phyloP scores from a whole-genome alignment of 148 eudicot genomes.

The Amaranthus palmeri region DNA sequence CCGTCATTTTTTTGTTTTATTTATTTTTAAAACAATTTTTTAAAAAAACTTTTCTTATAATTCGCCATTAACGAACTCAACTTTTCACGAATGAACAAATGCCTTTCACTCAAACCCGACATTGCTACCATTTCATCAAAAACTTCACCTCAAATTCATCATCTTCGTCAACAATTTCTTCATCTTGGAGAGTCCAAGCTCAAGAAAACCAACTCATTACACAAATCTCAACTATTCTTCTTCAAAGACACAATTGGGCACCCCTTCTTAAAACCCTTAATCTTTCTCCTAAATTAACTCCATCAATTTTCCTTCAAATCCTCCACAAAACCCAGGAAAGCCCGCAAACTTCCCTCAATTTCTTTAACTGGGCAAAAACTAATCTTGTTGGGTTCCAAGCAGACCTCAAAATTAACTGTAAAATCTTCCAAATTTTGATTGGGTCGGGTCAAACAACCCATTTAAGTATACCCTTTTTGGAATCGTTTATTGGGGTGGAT shows the following conservation, averaged over 20 bases:
- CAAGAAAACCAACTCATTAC: constrained; percentile 45
- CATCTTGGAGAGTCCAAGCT: constrained; percentile 52
- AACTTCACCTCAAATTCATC: constrained; percentile 22
- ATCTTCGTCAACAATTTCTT: constrained; percentile 20
- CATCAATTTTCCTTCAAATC: constrained; percentile 50
- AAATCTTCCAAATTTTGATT: constrained; percentile 28
- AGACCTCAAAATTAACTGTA: constrained; percentile 43
- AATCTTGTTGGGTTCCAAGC: constrained; percentile 57
- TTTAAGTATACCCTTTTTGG: constrained; percentile 50
- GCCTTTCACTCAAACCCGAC: constrained; percentile 10
- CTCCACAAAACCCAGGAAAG: constrained; percentile 46
- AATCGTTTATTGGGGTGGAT: constrained; percentile 41
- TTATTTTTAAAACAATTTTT: not conserved
- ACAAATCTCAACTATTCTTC: constrained; percentile 59
- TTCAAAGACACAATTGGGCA: constrained; percentile 61
- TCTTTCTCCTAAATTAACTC: constrained; percentile 43
- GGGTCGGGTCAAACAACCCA: constrained; percentile 34
- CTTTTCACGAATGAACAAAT: constrained; percentile 10
- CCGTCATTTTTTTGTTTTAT: constrained; percentile 27
- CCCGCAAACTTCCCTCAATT: constrained; percentile 56
- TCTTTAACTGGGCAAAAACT: constrained; percentile 69
- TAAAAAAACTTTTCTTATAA: not conserved
- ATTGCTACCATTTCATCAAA: constrained; percentile 17
- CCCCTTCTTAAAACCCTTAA: constrained; percentile 47
- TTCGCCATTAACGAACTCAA: not conserved